phyloP scores from a whole-genome alignment of 2,329 filamentous ascomycete species.

The Penicillium griseofulvum region DNA sequence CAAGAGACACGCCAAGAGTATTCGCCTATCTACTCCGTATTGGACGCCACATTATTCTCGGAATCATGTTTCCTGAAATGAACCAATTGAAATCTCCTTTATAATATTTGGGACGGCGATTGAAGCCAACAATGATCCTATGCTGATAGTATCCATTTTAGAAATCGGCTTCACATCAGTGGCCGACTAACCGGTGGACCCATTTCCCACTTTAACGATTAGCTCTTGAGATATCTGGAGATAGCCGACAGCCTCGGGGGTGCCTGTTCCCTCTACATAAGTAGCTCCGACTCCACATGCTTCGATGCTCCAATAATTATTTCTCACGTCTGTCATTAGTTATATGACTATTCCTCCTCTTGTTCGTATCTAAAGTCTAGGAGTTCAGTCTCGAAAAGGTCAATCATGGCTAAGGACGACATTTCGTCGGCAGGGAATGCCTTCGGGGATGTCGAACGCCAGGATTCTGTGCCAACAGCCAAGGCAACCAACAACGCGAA shows the following conservation, averaged over 20 bases:
- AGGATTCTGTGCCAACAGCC: not conserved
- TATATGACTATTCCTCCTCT: not conserved
- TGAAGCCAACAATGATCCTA: not conserved
- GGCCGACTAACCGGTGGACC: not conserved
- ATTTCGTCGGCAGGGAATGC: not conserved
- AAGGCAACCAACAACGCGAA: not conserved
- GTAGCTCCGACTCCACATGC: not conserved
- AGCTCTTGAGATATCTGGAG: not conserved
- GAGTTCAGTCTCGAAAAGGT: not conserved
- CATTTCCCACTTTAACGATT: not conserved
- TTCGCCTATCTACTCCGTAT: not conserved
- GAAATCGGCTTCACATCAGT: not conserved
- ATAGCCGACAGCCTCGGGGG: not conserved
- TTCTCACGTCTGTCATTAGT: not conserved
- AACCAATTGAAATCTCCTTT: not conserved
- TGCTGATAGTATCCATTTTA: not conserved
- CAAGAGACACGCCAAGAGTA: not conserved
- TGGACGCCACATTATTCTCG: not conserved
- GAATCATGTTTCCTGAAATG: not conserved
- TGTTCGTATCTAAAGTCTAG: not conserved
- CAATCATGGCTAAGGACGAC: not conserved
- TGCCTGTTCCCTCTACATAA: not conserved
- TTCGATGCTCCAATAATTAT: not conserved
- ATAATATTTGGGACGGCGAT: not conserved
- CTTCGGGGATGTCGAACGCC: not conserved